A percentile compares a stretch with the other conserved stretches of the same genome.
These are phyloP conservation scores for Taphrina communis DNA, from an alignment of 1,139 yeast species.

Conservation along the genomic window DNA sequence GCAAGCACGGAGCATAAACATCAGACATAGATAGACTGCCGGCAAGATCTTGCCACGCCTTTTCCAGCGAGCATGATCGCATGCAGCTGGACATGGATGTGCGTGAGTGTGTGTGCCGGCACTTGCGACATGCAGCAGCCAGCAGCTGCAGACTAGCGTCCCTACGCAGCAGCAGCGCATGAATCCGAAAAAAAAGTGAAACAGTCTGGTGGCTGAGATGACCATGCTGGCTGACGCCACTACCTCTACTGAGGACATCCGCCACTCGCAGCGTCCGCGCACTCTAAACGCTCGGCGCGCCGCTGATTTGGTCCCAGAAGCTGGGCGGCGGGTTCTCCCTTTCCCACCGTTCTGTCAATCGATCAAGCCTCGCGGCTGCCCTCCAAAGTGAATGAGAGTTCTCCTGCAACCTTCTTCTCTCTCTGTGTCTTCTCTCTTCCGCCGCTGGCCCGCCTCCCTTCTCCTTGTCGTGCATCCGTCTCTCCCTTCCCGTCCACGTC, in stretches of 20 bases:
- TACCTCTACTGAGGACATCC: not conserved
- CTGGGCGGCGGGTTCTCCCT: conserved; percentile 1
- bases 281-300: not conserved
- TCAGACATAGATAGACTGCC: too few species aligned
- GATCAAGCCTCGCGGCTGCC: not conserved
- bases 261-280: conserved; percentile 4
- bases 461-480: conserved; percentile 1
- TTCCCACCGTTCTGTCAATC: too few species aligned
- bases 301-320: not conserved
- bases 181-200: too few species aligned
- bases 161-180: too few species aligned
- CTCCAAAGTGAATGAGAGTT: not conserved
- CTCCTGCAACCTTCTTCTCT: not conserved
- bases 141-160: too few species aligned
- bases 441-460: not conserved
- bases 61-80: too few species aligned
- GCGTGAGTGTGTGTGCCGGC: too few species aligned
- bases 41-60: too few species aligned
- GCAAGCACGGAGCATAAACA: too few species aligned
- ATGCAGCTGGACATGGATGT: too few species aligned
- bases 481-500: not conserved
- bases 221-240: not conserved
- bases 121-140: not conserved
- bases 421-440: not conserved
- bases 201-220: conserved; percentile 3